Evolutionary conservation across 2,329 filamentous ascomycete species (phyloP).

Genomic region (Penicillium italicum): DNA sequence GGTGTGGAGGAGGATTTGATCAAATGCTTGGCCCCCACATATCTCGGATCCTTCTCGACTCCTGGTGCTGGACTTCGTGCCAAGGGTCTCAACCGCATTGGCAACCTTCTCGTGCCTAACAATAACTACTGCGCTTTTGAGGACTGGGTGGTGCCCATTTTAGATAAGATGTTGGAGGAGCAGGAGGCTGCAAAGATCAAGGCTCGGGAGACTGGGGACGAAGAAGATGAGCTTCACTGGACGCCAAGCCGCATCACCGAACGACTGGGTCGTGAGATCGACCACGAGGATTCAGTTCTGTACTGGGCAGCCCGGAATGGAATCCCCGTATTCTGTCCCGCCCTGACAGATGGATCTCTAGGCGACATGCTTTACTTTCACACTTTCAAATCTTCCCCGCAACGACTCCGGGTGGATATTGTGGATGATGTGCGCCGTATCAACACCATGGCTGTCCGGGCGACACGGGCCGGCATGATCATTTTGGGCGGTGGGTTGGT

Average conservation of each 20-base stretch:
- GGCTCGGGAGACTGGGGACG: conserved; percentile 36
- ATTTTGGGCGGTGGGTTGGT: conserved; percentile 91
- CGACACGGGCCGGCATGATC: conserved; percentile 89
- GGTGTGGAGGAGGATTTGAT: conserved; percentile 97
- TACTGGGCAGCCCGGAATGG: conserved; percentile 98
- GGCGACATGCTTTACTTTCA: conserved; percentile 99
- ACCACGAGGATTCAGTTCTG: conserved; percentile 84
- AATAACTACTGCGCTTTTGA: conserved; percentile 97
- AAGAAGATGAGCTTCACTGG: conserved; percentile 74
- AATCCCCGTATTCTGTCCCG: conserved; percentile 95
- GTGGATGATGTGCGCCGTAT: conserved; percentile 90
- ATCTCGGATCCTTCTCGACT: conserved; percentile 80
- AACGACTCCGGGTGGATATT: conserved; percentile 80
- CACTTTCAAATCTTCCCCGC: conserved; percentile 83
- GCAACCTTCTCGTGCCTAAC: conserved; percentile 92
- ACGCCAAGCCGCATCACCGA: conserved; percentile 90
- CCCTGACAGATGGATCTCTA: conserved; percentile 88
- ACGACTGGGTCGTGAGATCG: conserved; percentile 87
- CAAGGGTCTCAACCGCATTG: conserved; percentile 90
- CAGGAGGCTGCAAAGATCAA: conserved; percentile 74
- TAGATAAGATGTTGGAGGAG: conserved; percentile 91
- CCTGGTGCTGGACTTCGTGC: conserved; percentile 72
- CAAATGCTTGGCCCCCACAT: conserved; percentile 93
- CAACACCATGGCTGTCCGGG: conserved; percentile 85
- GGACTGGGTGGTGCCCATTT: conserved; percentile 92